Evolutionary conservation across 2,329 filamentous ascomycete species (phyloP).

Genomic region (Paraphoma sp.): DNA sequence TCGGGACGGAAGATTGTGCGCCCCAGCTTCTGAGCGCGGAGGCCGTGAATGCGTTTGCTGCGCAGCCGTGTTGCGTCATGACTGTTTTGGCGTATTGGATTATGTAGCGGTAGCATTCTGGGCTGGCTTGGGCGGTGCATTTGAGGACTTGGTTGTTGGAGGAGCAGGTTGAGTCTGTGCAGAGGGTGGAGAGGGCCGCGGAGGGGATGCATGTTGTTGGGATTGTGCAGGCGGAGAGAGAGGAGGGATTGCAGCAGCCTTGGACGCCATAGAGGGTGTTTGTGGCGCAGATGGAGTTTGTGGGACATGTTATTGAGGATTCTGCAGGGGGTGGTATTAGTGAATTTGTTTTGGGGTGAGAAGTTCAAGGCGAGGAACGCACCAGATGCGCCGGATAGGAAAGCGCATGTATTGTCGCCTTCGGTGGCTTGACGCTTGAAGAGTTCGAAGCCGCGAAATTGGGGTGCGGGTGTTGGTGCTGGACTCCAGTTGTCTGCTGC

Average conservation of each 20-base stretch:
- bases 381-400: slow-evolving; percentile 35
- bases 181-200: slow-evolving; percentile 30
- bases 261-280: slow-evolving; percentile 39
- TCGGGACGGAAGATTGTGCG: neutral
- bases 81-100: slow-evolving; percentile 32
- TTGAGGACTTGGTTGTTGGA: slow-evolving; percentile 32
- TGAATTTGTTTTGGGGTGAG: slow-evolving; percentile 8
- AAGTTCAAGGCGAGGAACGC: neutral
- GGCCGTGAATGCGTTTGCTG: slow-evolving; percentile 21
- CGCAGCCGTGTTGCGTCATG: slow-evolving; percentile 43
- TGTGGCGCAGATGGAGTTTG: slow-evolving; percentile 39
- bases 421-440: slow-evolving; percentile 30
- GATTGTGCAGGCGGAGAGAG: slow-evolving; percentile 31
- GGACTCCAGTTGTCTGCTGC: slow-evolving; percentile 38
- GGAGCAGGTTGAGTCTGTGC: slow-evolving; percentile 33
- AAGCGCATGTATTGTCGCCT: slow-evolving; percentile 39
- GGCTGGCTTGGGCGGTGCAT: slow-evolving; percentile 30
- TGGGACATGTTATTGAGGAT: slow-evolving; percentile 37
- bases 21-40: slow-evolving; percentile 20
- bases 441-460: slow-evolving; percentile 26
- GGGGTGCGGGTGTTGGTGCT: slow-evolving; percentile 36
- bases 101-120: slow-evolving; percentile 37
- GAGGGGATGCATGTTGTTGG: slow-evolving; percentile 41
- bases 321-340: slow-evolving; percentile 10
- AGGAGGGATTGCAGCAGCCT: slow-evolving; percentile 39